phyloP scores from a whole-genome alignment of 208 protist species.

The Leishmania amazonensis region DNA sequence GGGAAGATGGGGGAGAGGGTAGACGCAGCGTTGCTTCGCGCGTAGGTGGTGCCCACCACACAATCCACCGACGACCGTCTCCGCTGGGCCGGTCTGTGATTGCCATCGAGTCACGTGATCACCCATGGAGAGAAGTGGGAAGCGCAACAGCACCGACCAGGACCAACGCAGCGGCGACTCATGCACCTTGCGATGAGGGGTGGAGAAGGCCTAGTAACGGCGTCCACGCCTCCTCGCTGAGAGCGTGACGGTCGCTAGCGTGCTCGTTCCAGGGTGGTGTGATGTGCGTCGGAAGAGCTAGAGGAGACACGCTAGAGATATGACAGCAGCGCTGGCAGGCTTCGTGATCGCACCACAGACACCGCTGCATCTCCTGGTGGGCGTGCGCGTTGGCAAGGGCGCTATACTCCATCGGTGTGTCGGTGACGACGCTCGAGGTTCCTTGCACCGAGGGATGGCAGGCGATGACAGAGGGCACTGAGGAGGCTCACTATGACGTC shows the following conservation, averaged over 20 bases:
- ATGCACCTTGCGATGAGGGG: not conserved
- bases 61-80: not conserved
- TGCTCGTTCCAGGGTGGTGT: constrained; percentile 16
- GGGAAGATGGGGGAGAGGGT: not conserved
- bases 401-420: not conserved
- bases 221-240: constrained; percentile 12
- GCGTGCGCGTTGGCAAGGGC: not conserved
- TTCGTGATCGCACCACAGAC: constrained; percentile 6
- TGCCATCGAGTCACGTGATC: not conserved
- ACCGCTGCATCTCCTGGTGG: constrained; percentile 16
- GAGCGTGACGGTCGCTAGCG: constrained; percentile 51
- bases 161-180: not conserved
- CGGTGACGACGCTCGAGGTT: not conserved
- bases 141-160: not conserved
- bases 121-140: not conserved
- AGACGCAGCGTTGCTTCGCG: not conserved
- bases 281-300: constrained; percentile 7
- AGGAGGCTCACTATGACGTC: not conserved
- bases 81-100: not conserved
- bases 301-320: not conserved
- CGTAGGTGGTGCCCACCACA: not conserved
- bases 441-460: not conserved
- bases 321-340: not conserved
- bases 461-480: not conserved
- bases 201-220: not conserved